A percentile compares a stretch with the other conserved stretches of the same genome.
phyloP scores from a whole-genome alignment of 805 yeast genomes.

The Wickerhamiella lipophila region DNA sequence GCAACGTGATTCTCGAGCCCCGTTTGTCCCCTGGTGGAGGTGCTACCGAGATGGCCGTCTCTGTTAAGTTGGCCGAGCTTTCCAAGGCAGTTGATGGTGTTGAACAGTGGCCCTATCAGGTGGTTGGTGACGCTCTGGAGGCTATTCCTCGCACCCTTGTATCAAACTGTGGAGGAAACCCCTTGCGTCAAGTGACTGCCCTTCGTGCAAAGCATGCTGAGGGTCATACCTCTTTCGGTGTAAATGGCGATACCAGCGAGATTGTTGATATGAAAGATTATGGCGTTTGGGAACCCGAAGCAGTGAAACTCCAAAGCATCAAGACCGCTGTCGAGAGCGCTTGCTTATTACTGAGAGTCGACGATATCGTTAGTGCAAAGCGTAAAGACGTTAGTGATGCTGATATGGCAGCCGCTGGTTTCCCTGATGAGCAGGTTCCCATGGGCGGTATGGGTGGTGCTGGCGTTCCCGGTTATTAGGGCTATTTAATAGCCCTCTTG shows the following conservation, averaged over 20 bases:
- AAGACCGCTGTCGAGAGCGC: slow-evolving; percentile 99
- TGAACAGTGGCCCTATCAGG: slow-evolving; percentile 97
- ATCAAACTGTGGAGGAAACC: slow-evolving; percentile 96
- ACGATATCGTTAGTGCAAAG: slow-evolving; percentile 94
- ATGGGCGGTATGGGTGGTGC: slow-evolving; percentile 21
- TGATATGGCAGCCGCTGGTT: slow-evolving; percentile 15
- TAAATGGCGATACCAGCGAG: slow-evolving; percentile 90
- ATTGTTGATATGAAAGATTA: slow-evolving; percentile 89
- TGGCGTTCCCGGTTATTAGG: slow-evolving; percentile 9
- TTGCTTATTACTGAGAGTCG: slow-evolving; percentile 84
- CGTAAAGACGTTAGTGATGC: slow-evolving; percentile 34
- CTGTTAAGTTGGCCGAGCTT: slow-evolving; percentile 74
- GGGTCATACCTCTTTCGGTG: slow-evolving; percentile 74
- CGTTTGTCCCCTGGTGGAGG: slow-evolving; percentile 97
- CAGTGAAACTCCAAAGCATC: slow-evolving; percentile 87
- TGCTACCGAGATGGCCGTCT: slow-evolving; percentile 97
- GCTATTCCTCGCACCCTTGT: slow-evolving; percentile 95
- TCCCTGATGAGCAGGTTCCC: slow-evolving; percentile 15
- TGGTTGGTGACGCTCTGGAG: slow-evolving; percentile 97
- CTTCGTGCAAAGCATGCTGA: slow-evolving; percentile 93
- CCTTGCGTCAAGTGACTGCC: slow-evolving; percentile 78
- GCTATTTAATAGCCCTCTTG: not conserved
- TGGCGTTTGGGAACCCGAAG: slow-evolving; percentile 99
- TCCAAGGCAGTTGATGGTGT: slow-evolving; percentile 90
- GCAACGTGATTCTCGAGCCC: slow-evolving; percentile 91